Percentiles rank a stretch among this genome's conserved stretches.
These are phyloP conservation scores for Diaporthe citrichinensis DNA, from an alignment of 2,329 filamentous ascomycete genomes.

Conservation along the genomic window DNA sequence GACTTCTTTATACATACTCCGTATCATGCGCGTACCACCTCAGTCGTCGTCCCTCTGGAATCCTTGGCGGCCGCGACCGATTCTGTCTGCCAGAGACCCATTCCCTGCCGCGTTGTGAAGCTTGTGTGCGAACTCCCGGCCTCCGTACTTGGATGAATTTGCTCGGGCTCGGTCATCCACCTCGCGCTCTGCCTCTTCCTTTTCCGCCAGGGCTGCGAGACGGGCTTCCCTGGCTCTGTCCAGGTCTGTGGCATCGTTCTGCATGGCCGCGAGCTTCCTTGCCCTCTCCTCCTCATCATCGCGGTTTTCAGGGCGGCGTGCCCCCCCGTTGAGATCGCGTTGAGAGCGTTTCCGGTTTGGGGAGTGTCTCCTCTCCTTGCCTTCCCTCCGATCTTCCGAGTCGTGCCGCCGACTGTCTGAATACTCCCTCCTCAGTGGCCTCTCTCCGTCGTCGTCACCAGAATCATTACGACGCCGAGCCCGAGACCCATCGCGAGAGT, in stretches of 20 bases:
- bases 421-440: conserved; percentile 44
- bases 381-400: conserved; percentile 21
- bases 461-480: conserved; percentile 54
- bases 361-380: conserved; percentile 24
- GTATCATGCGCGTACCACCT: conserved; percentile 23
- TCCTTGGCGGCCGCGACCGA: conserved; percentile 63
- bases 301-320: conserved; percentile 39
- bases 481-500: conserved; percentile 58
- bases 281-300: conserved; percentile 70
- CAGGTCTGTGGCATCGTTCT: conserved; percentile 77
- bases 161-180: conserved; percentile 76
- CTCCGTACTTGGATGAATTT: conserved; percentile 72
- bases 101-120: conserved; percentile 72
- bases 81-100: conserved; percentile 65
- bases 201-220: conserved; percentile 75
- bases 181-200: conserved; percentile 74
- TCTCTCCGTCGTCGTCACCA: conserved; percentile 48
- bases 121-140: conserved; percentile 74
- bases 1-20: conserved; percentile 20
- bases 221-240: conserved; percentile 79
- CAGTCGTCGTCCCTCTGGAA: conserved; percentile 63
- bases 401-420: conserved; percentile 35
- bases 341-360: conserved; percentile 39
- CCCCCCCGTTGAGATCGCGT: conserved; percentile 26
- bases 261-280: conserved; percentile 80